Evolutionary conservation across 1,284 basidiomycete genomes (phyloP), one percentile per base, ranked within the genome.

Genomic region (Trametes versicolor): DNA sequence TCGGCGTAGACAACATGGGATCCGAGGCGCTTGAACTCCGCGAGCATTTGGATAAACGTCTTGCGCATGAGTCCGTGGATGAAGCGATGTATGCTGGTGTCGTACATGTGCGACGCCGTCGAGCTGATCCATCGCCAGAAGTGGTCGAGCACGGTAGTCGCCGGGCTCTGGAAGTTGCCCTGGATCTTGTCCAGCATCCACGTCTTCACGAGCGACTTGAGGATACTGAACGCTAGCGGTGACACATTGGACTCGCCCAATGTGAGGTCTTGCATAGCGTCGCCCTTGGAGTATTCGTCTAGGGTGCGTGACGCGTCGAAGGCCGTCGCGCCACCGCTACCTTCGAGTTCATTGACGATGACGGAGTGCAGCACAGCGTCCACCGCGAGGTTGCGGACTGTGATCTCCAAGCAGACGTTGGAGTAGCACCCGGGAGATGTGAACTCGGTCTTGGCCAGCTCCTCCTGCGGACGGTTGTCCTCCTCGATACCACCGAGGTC

Each of bases 61-160:
- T 99, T 99, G 68, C 94, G 90, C 98, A 99, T 99, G 58, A 99
- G 86, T 10, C 96, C 94, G 70, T 97, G 93, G 15, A 99, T 82
- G 80, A 99, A 99, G 0, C 93, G 90, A 76, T 99, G 96, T 7
- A 99, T 84, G 58, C 95, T 93, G 1, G 97, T 92, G 76, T 99
- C 98, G 75, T 96, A 98, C 83, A 99, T 89, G 65, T 91, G 87
- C 36, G 96, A 94, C 3, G 89, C 84, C 53, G 86, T 89, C 2
- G 94, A 96, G 73, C 90, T 94, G 67, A 98, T 87, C 98, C 98
- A 99, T 36, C 98, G 85, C 96, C 97, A 99, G 80, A 99, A 99
- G 77, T 99, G 96, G 75, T 97, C 95, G 57, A 94, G 85, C 0
- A 86, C 85, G 8, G 93, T 74, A 8, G 87, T 85, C 0, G 90